These are phyloP conservation scores for Acidomyces sp. DNA, from an alignment of 495 filamentous ascomycete species.

Conservation along the genomic window DNA sequence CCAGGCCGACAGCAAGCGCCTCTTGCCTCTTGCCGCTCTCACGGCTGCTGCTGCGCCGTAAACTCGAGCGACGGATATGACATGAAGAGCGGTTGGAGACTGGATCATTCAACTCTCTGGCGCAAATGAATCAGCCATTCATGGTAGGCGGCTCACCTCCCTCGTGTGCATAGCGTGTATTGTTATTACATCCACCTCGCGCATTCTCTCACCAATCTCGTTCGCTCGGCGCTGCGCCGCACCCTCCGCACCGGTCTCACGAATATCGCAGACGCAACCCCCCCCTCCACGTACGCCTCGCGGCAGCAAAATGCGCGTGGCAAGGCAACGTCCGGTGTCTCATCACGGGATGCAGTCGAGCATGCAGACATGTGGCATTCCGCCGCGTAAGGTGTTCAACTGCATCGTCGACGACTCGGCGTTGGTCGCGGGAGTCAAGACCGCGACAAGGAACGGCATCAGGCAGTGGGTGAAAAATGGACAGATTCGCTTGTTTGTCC, in stretches of 20 bases:
- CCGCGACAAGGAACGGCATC: slow-evolving; percentile 37
- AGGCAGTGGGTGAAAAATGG: slow-evolving; percentile 55
- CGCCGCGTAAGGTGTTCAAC: slow-evolving; percentile 52
- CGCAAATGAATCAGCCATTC: too few relatives aligned
- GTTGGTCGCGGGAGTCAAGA: slow-evolving; percentile 53
- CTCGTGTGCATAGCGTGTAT: too few relatives aligned
- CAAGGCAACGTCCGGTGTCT: slow-evolving; percentile 10
- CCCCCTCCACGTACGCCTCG: too few relatives aligned
- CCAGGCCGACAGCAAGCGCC: not conserved
- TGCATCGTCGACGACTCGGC: slow-evolving; percentile 66
- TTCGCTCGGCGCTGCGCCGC: too few relatives aligned
- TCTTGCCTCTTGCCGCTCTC: not conserved
- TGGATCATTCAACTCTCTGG: too few relatives aligned
- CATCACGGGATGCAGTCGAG: slow-evolving; percentile 15
- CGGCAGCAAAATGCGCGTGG: slow-evolving; percentile 14
- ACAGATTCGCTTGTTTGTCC: slow-evolving; percentile 52
- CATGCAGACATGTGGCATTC: slow-evolving; percentile 12
- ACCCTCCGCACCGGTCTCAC: too few relatives aligned
- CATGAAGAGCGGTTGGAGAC: too few relatives aligned
- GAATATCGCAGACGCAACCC: slow-evolving; percentile 9
- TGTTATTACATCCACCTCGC: too few relatives aligned
- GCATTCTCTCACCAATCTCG: too few relatives aligned
- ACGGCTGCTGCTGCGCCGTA: not conserved
- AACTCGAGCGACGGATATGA: too few relatives aligned
- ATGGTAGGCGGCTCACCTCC: too few relatives aligned